Base-by-base conservation (phyloP, 306 rosid species). In the Cicer pinnatifidum region DNA sequence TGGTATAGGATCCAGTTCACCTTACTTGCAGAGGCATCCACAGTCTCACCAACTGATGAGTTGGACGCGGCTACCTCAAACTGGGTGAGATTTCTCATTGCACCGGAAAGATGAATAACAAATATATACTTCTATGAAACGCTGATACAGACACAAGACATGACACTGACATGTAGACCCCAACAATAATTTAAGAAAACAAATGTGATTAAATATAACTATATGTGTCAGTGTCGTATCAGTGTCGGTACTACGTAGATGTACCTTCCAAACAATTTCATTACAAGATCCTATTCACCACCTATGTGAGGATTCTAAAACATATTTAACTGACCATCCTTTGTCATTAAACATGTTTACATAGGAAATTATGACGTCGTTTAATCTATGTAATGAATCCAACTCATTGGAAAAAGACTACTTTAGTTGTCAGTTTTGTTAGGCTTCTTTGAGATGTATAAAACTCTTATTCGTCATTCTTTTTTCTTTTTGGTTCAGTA, bases 11-110 rank as follows among this genome's bases (percentile, higher is more conserved):
- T 75, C 90, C 13, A 83, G 86, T 79, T 84, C 93, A 15, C 86
- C 98, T 12, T 93, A 84, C 81, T 84, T 93, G 89, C 98, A 85
- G 82, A 89, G 93, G 77, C 97, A 93, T 87, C 97, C 97, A 64
- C 97, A 86, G 89, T 83, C 96, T 82, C 98, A 90, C 80, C 96
- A 86, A 82, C 58, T 91, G 75, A 76, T 93, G 68, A 93, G 85
- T 74, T 93, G 97, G 89, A 89, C 96, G 75, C 77, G 86, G 84
- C 85, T 93, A 81, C 90, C 97, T 73, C 98, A 93, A 71, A 91
- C 96, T 33, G 98, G 97, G 97, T 93, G 84, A 89, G 87, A 71
- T 65, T 75, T 83, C 64, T 16, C 81, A 48, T 63, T 76, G 33
- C 75, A 60, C 61, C 57, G 11, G 60, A 38, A 56, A 53, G 17